Conservation (phyloP, 495 filamentous ascomycete genomes). For the Penicillium nucicola region DNA sequence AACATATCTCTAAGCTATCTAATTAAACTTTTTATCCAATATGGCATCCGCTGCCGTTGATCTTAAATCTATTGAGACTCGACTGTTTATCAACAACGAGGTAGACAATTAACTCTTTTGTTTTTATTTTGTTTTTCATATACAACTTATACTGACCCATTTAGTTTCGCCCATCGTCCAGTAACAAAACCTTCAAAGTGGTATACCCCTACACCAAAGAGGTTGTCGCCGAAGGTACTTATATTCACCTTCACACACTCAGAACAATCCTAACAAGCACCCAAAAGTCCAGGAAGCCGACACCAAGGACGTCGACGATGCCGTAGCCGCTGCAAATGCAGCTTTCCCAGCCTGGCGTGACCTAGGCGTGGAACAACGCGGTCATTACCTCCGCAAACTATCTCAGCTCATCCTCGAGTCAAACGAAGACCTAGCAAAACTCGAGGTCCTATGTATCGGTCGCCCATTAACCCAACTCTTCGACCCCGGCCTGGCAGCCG, state of each 20-base stretch:
- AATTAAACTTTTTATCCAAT: slow-evolving; percentile 1
- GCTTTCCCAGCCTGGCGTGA: slow-evolving; percentile 61
- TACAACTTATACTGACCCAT: background rate
- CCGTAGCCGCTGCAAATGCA: slow-evolving; percentile 55
- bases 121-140: background rate
- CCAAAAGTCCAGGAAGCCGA: slow-evolving; percentile 42
- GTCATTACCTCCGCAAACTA: slow-evolving; percentile 49
- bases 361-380: slow-evolving; percentile 42
- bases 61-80: slow-evolving; percentile 22
- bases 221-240: slow-evolving; percentile 35
- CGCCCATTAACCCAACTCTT: slow-evolving; percentile 28
- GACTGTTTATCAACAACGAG: slow-evolving; percentile 50
- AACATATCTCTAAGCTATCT: too few species aligned
- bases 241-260: background rate
- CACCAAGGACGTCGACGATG: slow-evolving; percentile 53
- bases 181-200: slow-evolving; percentile 41
- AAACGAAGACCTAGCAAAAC: slow-evolving; percentile 46
- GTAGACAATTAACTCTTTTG: slow-evolving; percentile 13
- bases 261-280: slow-evolving; percentile 1
- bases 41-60: slow-evolving; percentile 12
- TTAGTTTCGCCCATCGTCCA: slow-evolving; percentile 45
- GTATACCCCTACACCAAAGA: slow-evolving; percentile 45
- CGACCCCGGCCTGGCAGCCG: slow-evolving; percentile 17
- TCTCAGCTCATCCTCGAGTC: slow-evolving; percentile 49
- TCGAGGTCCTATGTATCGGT: slow-evolving; percentile 38